These are phyloP conservation scores for Botryosphaeria dothidea DNA, from an alignment of 2,329 filamentous ascomycete species.

Conservation along the genomic window DNA sequence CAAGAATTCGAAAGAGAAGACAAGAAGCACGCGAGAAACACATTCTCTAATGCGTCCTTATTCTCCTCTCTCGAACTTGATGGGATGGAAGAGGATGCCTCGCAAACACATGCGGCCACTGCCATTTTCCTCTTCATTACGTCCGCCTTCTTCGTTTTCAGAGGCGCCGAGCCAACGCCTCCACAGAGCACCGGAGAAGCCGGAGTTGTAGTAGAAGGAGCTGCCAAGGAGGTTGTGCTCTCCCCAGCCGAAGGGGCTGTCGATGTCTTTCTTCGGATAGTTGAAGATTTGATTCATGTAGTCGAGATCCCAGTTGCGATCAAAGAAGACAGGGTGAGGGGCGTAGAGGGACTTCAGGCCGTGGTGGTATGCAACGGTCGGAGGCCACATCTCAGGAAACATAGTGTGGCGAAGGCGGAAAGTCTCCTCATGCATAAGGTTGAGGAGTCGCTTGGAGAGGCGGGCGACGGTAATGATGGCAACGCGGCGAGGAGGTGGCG, in stretches of 20 bases:
- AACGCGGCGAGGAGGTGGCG: slow-evolving; percentile 67
- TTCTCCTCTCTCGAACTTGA: slow-evolving; percentile 48
- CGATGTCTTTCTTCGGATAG: slow-evolving; percentile 45
- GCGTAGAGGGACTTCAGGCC: slow-evolving; percentile 77
- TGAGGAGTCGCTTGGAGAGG: slow-evolving; percentile 68
- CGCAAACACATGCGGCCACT: slow-evolving; percentile 51
- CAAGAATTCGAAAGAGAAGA: not conserved
- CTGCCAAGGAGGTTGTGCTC: slow-evolving; percentile 54
- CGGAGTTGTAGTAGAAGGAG: slow-evolving; percentile 54
- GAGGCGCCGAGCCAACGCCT: slow-evolving; percentile 50
- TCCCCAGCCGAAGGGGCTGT: slow-evolving; percentile 53
- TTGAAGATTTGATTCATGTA: slow-evolving; percentile 51
- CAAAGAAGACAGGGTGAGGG: slow-evolving; percentile 78
- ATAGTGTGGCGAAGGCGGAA: slow-evolving; percentile 70
- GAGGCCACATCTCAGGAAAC: slow-evolving; percentile 78
- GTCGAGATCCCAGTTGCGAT: slow-evolving; percentile 66
- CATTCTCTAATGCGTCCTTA: slow-evolving; percentile 21
- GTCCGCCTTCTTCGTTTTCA: slow-evolving; percentile 46
- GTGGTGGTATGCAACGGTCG: slow-evolving; percentile 72
- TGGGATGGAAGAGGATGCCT: slow-evolving; percentile 48
- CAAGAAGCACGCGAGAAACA: slow-evolving; percentile 10
- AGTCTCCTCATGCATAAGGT: slow-evolving; percentile 78
- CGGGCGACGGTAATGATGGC: slow-evolving; percentile 79
- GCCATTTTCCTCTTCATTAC: slow-evolving; percentile 44
- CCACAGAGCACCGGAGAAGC: slow-evolving; percentile 50